Base-by-base conservation (phyloP, 2,329 filamentous ascomycete species). In the Botryotinia calthae region DNA sequence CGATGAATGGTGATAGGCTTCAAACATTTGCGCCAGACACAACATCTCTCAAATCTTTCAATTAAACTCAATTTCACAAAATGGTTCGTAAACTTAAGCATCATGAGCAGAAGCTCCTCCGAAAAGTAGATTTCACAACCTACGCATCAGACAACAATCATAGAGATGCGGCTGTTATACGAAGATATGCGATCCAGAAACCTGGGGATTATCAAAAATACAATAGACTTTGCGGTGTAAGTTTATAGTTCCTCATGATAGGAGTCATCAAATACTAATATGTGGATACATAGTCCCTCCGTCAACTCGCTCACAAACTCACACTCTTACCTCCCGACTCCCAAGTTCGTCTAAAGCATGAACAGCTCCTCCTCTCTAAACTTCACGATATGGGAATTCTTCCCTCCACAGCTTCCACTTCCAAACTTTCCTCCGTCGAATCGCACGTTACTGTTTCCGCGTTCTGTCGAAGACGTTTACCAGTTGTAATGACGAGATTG, bases 31-130 rank as follows among this genome's bases (percentile, higher is more conserved):
- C n/a, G 65, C n/a, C 63, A 59, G 37, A 9, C 40, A 42, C 44
- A 72, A 65, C 25, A 71, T 62, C 16, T 20, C 40, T 54, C n/a
- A 64, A 5, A n/a, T 37, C 8, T 46, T n/a, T 12, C 20, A 44
- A 61, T 44, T 46, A 14, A 46, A 20, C 16, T 18, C 37, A 40
- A 51, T 48, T 34, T 20, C 2, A n/a, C 25, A 87, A 77, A 37
- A 98, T 98, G 96, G 94, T 97, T 78, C 92, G 96, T 79, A 94
- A 97, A 86, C 90, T 99, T 81, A 98, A 98, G 85, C 89, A 97
- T 84, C 95, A 98, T 84, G 96, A 99, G 90, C 90, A 96, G 82
- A 97, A 96, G 87, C 92, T 98, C 81, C 89, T 98, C 77, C 87
- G 88, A 79, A 95, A 95, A 81, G 94, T 96, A 83, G 95, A 99